These are phyloP conservation scores for Corchorus olitorius DNA, from an alignment of 345 rosid species.

Conservation along the genomic window DNA sequence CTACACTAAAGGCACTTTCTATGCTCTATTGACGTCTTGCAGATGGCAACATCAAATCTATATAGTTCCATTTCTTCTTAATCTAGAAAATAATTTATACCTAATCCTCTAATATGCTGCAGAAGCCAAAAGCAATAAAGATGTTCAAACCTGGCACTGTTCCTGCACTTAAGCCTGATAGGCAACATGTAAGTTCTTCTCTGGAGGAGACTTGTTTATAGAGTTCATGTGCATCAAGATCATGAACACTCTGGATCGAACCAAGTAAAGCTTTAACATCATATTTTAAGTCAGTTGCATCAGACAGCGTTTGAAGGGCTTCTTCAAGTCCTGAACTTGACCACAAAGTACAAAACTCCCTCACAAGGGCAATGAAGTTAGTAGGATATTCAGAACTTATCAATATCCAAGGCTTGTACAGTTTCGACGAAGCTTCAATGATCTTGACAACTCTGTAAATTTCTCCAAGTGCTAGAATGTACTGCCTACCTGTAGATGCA, in stretches of 20 bases:
- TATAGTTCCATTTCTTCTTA: background rate
- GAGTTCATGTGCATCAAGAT: constrained; percentile 45
- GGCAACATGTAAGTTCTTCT: constrained; percentile 51
- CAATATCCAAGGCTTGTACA: constrained; percentile 80
- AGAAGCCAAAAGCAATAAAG: background rate
- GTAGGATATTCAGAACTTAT: constrained; percentile 38
- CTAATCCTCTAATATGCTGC: background rate
- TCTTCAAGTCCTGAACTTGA: constrained; percentile 72
- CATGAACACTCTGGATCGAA: constrained; percentile 50
- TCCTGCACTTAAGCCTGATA: constrained; percentile 54
- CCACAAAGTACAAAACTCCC: constrained; percentile 67
- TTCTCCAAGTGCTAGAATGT: constrained; percentile 72
- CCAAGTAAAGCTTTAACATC: constrained; percentile 40
- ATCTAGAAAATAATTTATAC: background rate
- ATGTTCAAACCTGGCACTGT: constrained; percentile 57
- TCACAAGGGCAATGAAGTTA: constrained; percentile 43
- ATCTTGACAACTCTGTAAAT: constrained; percentile 74
- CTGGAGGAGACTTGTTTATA: constrained; percentile 46
- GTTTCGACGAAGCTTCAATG: constrained; percentile 56
- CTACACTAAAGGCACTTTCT: constrained; percentile 4
- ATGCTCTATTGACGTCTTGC: background rate
- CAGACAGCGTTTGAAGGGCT: constrained; percentile 53
- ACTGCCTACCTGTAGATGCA: constrained; percentile 56
- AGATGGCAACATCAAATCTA: background rate
- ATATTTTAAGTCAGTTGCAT: constrained; percentile 29